Conservation (phyloP, 23 red algal genomes). For the Gracilaria vermiculophylla region DNA sequence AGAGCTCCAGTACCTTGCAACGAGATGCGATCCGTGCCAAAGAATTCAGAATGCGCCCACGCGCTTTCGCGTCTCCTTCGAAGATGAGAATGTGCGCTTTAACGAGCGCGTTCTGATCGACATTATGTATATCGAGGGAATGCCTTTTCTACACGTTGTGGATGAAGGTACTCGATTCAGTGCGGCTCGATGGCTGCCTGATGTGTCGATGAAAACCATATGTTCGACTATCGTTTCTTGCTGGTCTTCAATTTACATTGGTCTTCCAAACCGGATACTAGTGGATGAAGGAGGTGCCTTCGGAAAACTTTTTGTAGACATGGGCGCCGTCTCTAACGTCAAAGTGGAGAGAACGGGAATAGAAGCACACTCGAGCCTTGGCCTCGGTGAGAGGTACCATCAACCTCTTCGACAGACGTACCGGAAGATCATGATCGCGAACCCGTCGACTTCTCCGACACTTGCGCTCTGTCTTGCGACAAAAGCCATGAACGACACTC, state of each 20-base stretch:
- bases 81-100: background rate
- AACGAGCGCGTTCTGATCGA: conserved; percentile 38
- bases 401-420: background rate
- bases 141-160: conserved; percentile 21
- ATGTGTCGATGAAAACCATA: background rate
- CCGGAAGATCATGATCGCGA: background rate
- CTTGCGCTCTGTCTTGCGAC: background rate
- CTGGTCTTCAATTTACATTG: too few relatives aligned
- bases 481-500: conserved; percentile 22
- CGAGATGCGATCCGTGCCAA: background rate
- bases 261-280: background rate
- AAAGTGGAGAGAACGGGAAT: background rate
- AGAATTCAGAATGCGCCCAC: background rate
- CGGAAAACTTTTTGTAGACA: background rate
- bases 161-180: conserved; percentile 10
- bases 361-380: background rate
- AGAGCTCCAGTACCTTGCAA: background rate
- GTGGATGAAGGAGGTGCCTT: background rate
- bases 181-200: background rate
- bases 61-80: conserved; percentile 46
- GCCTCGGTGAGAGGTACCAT: background rate
- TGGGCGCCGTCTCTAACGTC: background rate
- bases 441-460: background rate
- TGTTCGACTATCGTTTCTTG: too few relatives aligned
- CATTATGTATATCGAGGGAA: conserved; percentile 23